phyloP scores from a whole-genome alignment of 805 yeast species.

The Zygosaccharomyces kombuchaensis region DNA sequence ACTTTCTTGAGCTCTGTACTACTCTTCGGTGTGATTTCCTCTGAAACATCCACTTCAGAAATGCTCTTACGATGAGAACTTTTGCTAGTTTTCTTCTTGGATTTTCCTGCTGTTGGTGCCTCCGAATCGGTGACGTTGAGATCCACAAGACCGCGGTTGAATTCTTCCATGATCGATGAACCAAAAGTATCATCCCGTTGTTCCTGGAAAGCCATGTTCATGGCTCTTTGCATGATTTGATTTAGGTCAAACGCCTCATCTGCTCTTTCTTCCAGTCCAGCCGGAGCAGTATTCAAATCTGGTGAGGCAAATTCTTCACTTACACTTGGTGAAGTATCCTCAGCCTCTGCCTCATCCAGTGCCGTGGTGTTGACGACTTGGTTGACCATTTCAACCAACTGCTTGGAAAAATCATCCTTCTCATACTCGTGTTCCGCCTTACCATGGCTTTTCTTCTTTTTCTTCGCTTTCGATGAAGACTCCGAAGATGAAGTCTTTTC shows the following conservation, averaged over 20 bases:
- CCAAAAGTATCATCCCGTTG: slow-evolving; percentile 18
- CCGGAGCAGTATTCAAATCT: slow-evolving; percentile 10
- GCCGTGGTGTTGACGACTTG: slow-evolving; percentile 45
- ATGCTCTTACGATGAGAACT: slow-evolving; percentile 4
- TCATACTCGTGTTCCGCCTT: slow-evolving; percentile 7
- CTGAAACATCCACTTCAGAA: background rate
- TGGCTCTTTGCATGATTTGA: slow-evolving; percentile 71
- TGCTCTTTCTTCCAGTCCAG: slow-evolving; percentile 5
- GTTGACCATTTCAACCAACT: slow-evolving; percentile 52
- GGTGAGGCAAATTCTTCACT: slow-evolving; percentile 8
- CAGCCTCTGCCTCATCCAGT: background rate
- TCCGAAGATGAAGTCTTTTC: background rate
- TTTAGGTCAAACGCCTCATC: slow-evolving; percentile 59
- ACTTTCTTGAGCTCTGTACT: background rate
- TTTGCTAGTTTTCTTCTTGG: slow-evolving; percentile 28
- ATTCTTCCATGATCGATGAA: slow-evolving; percentile 26
- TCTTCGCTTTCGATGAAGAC: slow-evolving; percentile 14
- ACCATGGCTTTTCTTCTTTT: slow-evolving; percentile 23
- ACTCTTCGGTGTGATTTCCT: background rate
- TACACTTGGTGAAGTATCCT: background rate
- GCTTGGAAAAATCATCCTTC: slow-evolving; percentile 44
- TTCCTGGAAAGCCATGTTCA: slow-evolving; percentile 69
- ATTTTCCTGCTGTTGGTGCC: slow-evolving; percentile 18
- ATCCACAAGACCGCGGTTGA: slow-evolving; percentile 27
- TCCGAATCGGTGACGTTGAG: slow-evolving; percentile 20